Percentiles rank a stretch among this genome's conserved stretches.
Evolutionary conservation across 140 eudicot species (phyloP).

Genomic region (Anethum foeniculum): DNA sequence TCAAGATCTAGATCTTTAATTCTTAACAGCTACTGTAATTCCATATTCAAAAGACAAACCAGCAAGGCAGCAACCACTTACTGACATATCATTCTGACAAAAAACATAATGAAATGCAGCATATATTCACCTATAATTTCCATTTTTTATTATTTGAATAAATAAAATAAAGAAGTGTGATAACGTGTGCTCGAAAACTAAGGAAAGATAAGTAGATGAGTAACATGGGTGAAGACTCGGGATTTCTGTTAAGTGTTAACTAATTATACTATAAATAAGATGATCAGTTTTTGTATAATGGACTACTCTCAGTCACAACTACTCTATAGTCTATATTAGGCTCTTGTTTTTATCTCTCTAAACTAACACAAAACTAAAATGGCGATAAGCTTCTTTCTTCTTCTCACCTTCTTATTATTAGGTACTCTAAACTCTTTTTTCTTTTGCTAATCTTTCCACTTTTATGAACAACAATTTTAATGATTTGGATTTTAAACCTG

Average conservation of each 20-base stretch:
- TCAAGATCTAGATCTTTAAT: neutral
- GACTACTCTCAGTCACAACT: neutral
- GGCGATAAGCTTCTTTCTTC: constrained; percentile 15
- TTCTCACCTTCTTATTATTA: constrained; percentile 22
- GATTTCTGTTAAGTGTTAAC: neutral
- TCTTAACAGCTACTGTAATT: neutral
- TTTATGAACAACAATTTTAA: neutral
- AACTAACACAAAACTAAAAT: neutral
- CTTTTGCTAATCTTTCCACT: neutral
- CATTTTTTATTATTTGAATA: neutral
- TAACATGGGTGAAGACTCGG: constrained; percentile 3
- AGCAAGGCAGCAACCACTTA: neutral
- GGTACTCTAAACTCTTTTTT: constrained; percentile 7
- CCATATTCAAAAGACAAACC: neutral
- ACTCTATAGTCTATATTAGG: neutral
- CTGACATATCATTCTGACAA: neutral
- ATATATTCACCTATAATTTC: neutral
- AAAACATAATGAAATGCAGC: too few species aligned
- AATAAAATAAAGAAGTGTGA: neutral
- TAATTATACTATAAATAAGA: neutral
- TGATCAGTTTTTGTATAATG: neutral
- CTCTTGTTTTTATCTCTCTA: neutral
- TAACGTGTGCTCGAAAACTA: neutral
- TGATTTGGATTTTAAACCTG: neutral
- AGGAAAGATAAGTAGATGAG: neutral